These are phyloP conservation scores for Gonapodya prolifera DNA, from an alignment of 192 early-diverging fungal species.

Conservation along the genomic window DNA sequence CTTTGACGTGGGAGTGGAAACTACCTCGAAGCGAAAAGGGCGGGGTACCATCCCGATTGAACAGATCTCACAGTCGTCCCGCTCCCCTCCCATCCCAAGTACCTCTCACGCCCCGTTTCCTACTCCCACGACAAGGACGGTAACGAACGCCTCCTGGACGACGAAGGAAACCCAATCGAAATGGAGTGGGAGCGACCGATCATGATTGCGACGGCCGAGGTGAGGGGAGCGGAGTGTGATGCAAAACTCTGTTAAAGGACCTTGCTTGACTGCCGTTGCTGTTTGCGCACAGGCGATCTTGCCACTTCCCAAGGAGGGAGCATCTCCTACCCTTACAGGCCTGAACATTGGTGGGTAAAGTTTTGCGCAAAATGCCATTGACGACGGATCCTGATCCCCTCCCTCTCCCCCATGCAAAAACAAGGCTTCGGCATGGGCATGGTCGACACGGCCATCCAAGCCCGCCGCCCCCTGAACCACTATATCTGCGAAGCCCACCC, in stretches of 20 bases:
- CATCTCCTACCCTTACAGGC: neutral
- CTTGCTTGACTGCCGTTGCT: no score
- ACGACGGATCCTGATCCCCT: neutral
- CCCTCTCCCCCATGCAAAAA: slow-evolving; percentile 36
- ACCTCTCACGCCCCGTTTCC: slow-evolving; percentile 59
- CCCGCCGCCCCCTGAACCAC: slow-evolving; percentile 53
- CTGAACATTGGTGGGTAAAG: neutral
- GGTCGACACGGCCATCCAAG: slow-evolving; percentile 73
- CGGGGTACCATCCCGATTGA: no score
- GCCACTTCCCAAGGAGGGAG: neutral
- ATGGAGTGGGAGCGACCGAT: slow-evolving; percentile 95
- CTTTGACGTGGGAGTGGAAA: neutral
- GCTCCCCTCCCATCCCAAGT: slow-evolving; percentile 19
- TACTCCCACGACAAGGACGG: slow-evolving; percentile 52
- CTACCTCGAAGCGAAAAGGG: neutral
- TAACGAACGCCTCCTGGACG: slow-evolving; percentile 60
- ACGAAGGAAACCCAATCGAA: slow-evolving; percentile 86
- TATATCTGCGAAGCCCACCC: slow-evolving; percentile 96
- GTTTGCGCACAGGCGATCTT: neutral
- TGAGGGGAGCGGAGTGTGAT: slow-evolving; percentile 35
- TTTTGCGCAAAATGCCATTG: neutral
- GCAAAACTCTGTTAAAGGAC: neutral
- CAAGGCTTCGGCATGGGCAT: slow-evolving; percentile 88
- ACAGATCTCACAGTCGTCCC: no score
- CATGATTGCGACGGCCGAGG: slow-evolving; percentile 77